A percentile compares a stretch with the other conserved stretches of the same genome.
Conservation (phyloP, 306 rosid species). For the Luffa aegyptiaca region DNA sequence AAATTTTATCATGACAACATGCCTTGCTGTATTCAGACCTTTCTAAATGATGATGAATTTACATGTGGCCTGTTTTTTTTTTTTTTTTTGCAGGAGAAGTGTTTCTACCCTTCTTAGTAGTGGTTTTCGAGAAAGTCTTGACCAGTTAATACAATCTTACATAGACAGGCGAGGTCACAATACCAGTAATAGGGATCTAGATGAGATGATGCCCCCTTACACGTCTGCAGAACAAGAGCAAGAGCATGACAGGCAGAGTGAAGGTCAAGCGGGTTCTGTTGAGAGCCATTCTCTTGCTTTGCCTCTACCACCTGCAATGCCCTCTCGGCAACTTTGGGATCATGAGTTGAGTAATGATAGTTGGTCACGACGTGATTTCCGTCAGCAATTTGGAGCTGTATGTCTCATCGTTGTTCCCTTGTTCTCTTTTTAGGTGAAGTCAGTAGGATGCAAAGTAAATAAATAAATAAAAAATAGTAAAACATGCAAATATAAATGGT, state of each 20-base stretch:
- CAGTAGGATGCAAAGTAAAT: neutral
- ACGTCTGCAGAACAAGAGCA: slow-evolving; percentile 46
- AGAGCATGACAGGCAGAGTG: slow-evolving; percentile 43
- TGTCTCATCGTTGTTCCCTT: slow-evolving; percentile 19
- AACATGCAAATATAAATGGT: neutral
- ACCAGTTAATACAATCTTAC: slow-evolving; percentile 83
- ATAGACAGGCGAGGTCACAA: slow-evolving; percentile 76
- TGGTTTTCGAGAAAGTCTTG: slow-evolving; percentile 88
- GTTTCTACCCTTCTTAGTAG: slow-evolving; percentile 92
- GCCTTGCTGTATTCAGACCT: neutral
- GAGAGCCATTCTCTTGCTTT: slow-evolving; percentile 31
- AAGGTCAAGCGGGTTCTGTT: slow-evolving; percentile 29
- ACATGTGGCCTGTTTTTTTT: neutral
- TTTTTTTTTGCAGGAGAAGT: slow-evolving; percentile 66
- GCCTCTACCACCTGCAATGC: slow-evolving; percentile 47
- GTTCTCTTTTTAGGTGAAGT: slow-evolving; percentile 2
- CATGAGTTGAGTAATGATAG: slow-evolving; percentile 46
- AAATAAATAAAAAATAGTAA: neutral
- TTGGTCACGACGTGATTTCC: slow-evolving; percentile 63
- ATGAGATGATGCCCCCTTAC: slow-evolving; percentile 43
- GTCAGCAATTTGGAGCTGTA: slow-evolving; percentile 65
- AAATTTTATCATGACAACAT: neutral
- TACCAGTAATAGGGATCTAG: slow-evolving; percentile 62
- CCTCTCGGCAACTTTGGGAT: slow-evolving; percentile 61
- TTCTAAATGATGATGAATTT: slow-evolving; percentile 5